phyloP scores from a whole-genome alignment of 2,329 filamentous ascomycete species.

The Thyridium curvatum region DNA sequence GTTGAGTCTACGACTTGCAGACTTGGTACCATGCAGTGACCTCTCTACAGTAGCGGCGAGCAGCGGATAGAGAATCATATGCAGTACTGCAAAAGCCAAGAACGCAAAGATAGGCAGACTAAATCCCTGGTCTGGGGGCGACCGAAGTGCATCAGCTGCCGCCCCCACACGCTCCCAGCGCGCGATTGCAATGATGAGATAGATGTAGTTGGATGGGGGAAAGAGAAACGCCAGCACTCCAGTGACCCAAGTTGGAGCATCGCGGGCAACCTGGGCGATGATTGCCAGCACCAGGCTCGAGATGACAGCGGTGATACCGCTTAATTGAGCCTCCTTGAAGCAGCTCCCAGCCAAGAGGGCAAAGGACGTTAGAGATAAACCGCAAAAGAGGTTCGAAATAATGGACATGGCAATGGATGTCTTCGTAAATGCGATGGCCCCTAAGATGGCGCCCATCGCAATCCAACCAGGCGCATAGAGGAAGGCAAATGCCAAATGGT shows the following conservation, averaged over 20 bases:
- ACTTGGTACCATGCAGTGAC: conserved; percentile 68
- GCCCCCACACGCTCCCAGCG: conserved; percentile 62
- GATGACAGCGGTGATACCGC: conserved; percentile 73
- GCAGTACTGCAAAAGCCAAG: conserved; percentile 70
- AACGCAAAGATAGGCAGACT: conserved; percentile 66
- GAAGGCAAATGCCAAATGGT: conserved; percentile 73
- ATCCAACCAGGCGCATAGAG: conserved; percentile 83
- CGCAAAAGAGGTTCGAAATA: conserved; percentile 69
- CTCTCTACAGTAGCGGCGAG: conserved; percentile 71
- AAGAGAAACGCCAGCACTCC: conserved; percentile 70
- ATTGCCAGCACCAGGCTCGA: conserved; percentile 70
- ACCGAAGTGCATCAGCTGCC: conserved; percentile 53
- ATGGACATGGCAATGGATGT: conserved; percentile 61
- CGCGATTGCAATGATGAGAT: conserved; percentile 71
- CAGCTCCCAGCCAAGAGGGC: conserved; percentile 76
- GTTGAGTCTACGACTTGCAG: conserved; percentile 49
- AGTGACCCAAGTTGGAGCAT: conserved; percentile 56
- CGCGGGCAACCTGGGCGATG: conserved; percentile 68
- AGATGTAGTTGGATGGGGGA: conserved; percentile 81
- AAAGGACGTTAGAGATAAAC: conserved; percentile 71
- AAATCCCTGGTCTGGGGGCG: conserved; percentile 61
- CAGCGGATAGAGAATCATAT: conserved; percentile 72
- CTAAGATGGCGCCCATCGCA: conserved; percentile 61
- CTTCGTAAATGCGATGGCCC: conserved; percentile 55
- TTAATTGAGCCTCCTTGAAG: conserved; percentile 82